Percentiles rank a stretch among this genome's conserved stretches.
Evolutionary conservation across 2,329 filamentous ascomycete species (phyloP).

Genomic region (Fonsecaea nubica): DNA sequence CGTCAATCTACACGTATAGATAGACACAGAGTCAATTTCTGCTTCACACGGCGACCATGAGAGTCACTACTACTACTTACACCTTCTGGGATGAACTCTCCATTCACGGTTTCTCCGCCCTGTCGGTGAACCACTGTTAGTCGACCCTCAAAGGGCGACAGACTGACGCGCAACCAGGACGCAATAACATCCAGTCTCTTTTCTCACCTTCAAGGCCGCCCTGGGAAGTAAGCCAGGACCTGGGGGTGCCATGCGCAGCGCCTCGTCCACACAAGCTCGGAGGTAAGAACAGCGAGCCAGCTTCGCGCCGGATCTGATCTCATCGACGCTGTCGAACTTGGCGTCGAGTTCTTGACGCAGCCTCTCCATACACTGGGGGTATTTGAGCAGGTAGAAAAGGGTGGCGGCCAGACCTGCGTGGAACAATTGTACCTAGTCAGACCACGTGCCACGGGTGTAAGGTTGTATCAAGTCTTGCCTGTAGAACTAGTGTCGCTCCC

Average conservation of each 20-base stretch:
- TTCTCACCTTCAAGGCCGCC: neutral
- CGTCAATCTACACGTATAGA: neutral
- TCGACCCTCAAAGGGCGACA: neutral
- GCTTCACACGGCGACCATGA: neutral
- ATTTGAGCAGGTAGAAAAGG: slow-evolving; percentile 4
- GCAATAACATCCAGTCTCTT: neutral
- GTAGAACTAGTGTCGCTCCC: slow-evolving; percentile 4
- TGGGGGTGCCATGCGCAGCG: slow-evolving; percentile 7
- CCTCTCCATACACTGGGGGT: neutral
- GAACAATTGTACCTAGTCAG: neutral
- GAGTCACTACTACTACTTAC: neutral
- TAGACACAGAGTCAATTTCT: neutral
- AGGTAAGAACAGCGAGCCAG: neutral
- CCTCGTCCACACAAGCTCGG: neutral
- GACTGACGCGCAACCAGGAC: neutral
- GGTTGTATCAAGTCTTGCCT: neutral
- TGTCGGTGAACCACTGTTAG: neutral
- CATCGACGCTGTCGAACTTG: neutral
- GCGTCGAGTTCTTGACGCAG: neutral
- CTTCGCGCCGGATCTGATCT: neutral
- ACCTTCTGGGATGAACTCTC: neutral
- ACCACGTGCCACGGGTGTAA: neutral
- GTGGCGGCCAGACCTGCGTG: neutral
- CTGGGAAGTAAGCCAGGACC: neutral
- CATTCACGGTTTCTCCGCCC: slow-evolving; percentile 1